Evolutionary conservation across 805 yeast species (phyloP), one percentile per base, ranked within the genome.

Genomic region (Metschnikowia corniflorae): DNA sequence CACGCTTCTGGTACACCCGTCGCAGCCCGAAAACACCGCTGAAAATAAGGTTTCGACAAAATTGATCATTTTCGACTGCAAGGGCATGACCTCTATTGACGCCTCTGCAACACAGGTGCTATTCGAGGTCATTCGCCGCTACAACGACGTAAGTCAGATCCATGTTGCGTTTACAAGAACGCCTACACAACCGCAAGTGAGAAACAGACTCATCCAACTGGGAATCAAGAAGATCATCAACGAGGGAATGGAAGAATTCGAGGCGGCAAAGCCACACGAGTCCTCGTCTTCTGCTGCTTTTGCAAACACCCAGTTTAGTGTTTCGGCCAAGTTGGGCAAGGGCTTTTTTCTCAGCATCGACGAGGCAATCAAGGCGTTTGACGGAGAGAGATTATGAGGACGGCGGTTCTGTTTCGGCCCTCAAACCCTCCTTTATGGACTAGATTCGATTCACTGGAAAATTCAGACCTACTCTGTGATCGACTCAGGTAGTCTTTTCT

Each of bases 81-180:
- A 80, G 38, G 95, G 95, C 2, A 84, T 88, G 94, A 76, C 84
- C 3, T 72, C 71, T 4, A 71, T 87, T 37, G 96, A 87, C 49
- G 76, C 94, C 0, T 73, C 86, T 1, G 95, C 95, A 0, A 80
- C 85, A 0, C 88, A 85, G 46, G 80, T 80, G 3, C 61, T 88
- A 29, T 54, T 58, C 37, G 86, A 80, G 43, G 76, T 83, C n/a
- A 60, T 87, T 3, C 49, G 57, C 2, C 62, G 68, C 10, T 86
- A 86, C 54, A 42, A 45, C 21, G 63, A 62, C n/a, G 65, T 57
- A 13, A 67, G 82, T 31, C 68, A 68, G 2, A 77, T 83, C 6
- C 58, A 61, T 7, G 82, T 86, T 4, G 71, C 75, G 28, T 73
- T 87, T 39, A 68, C 82, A 6, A 67, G 88, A 16, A 75, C 84